Base-by-base conservation (phyloP, 768 basidiomycete species). In the Guyanaporus albipodus region DNA sequence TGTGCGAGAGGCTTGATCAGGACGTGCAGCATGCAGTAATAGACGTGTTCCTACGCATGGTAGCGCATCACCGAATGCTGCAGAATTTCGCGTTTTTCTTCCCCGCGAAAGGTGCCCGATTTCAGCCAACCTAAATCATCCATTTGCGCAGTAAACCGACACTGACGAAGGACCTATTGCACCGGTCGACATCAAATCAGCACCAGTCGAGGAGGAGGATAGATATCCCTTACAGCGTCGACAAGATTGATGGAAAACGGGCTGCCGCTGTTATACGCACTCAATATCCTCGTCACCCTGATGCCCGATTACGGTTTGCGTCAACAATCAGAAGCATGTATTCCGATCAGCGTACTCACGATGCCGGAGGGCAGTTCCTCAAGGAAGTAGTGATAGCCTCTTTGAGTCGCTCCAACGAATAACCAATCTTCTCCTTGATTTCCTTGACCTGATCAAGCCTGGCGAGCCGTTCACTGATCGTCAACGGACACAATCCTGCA, bases 201-300 rank as follows among this genome's bases (percentile, higher is more conserved):
- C 17, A 33, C 8, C 8, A 41, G 1, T 19, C n/a, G n/a, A 14
- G 35, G 15, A 36, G 2, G 26, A 42, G 3, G 14, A 29, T 3
- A n/a, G n/a, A n/a, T n/a, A n/a, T n/a, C 26, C 52, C 70, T 41
- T 46, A 82, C 81, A 2, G 82, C 81, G 2, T 79, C 79, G 6
- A 75, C 71, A 1, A 84, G 72, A 27, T 83, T 73, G 19, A 80
- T 61, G 0, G 80, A 83, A 53, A 78, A 83, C 1, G 71, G 67
- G 42, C 73, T 71, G 22, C 76, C 77, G 21, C 77, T 68, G 4
- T 51, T 58, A 55, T 84, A 83, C 0, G 79, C 79, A 33, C 67
- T 66, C 61, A 79, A 59, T n/a, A 81, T 69, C 31, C 72, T 68
- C 4, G 59, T 54, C 33, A 67, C 57, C 32, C 76, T 78, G 28